Evolutionary conservation across 495 filamentous ascomycete species (phyloP).

Genomic region (Chaetomium cochliodes): DNA sequence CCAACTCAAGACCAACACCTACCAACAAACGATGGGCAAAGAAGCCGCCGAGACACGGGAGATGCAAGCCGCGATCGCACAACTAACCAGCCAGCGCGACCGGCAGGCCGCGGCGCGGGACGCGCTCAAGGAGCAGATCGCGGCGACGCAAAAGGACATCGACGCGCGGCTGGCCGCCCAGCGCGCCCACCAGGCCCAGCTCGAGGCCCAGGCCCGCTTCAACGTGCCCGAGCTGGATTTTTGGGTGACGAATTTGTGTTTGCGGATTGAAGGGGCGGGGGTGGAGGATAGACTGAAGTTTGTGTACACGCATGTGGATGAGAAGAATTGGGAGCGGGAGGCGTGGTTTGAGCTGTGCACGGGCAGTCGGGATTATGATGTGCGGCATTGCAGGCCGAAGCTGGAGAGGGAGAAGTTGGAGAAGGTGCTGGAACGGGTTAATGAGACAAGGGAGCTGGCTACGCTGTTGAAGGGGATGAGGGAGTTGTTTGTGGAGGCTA

Average conservation of each 20-base stretch:
- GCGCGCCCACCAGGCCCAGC: constrained; percentile 54
- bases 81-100: constrained; percentile 74
- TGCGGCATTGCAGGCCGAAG: constrained; percentile 75
- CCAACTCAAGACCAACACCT: constrained; percentile 68
- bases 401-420: constrained; percentile 71
- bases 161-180: constrained; percentile 52
- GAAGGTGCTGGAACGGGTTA: constrained; percentile 68
- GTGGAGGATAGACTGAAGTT: constrained; percentile 84
- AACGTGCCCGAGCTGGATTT: constrained; percentile 92
- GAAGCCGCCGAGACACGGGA: constrained; percentile 85
- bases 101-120: constrained; percentile 69
- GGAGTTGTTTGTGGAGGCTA: constrained; percentile 68
- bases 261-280: constrained; percentile 88
- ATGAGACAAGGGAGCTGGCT: constrained; percentile 80
- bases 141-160: constrained; percentile 69
- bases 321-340: constrained; percentile 85
- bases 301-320: constrained; percentile 82
- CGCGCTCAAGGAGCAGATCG: constrained; percentile 72
- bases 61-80: constrained; percentile 76
- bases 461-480: constrained; percentile 89
- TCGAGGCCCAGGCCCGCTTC: constrained; percentile 76
- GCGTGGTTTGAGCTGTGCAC: constrained; percentile 90
- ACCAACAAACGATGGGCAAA: constrained; percentile 77
- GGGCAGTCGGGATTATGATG: constrained; percentile 75
- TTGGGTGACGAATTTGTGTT: constrained; percentile 86